A percentile compares a stretch with the other conserved stretches of the same genome.
phyloP scores from a whole-genome alignment of 2,329 filamentous ascomycete genomes.

The Xylaria sp. region DNA sequence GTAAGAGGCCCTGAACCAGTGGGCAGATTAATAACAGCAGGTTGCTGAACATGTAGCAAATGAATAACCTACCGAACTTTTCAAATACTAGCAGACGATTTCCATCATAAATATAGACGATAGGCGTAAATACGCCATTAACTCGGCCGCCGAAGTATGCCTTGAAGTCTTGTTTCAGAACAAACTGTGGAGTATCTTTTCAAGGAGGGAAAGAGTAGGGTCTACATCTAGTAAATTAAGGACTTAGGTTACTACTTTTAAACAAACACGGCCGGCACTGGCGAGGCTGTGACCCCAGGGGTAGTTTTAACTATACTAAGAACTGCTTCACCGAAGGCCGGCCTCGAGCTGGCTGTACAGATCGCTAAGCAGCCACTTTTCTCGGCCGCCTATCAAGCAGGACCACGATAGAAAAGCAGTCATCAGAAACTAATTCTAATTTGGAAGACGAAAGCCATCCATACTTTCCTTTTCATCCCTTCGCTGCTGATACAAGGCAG shows the following conservation, averaged over 20 bases:
- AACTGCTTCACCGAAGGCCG: conserved; percentile 8
- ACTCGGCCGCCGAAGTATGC: neutral
- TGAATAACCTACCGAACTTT: neutral
- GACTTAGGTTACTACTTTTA: neutral
- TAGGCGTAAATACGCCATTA: neutral
- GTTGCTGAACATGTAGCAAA: neutral
- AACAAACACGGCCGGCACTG: neutral
- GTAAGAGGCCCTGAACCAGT: neutral
- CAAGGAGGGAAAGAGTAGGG: neutral
- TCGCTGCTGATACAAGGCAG: neutral
- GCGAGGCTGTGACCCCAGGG: conserved; percentile 10
- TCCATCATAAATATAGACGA: conserved; percentile 6
- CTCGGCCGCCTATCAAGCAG: neutral
- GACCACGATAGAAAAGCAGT: neutral
- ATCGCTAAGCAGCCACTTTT: neutral
- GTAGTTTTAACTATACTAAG: neutral
- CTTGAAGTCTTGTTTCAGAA: conserved; percentile 10
- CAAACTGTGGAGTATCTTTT: neutral
- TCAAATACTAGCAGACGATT: neutral
- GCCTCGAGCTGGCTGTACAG: too few species aligned
- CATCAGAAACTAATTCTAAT: conserved; percentile 5
- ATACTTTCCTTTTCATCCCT: neutral
- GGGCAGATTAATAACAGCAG: neutral
- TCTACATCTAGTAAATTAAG: neutral
- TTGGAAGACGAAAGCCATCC: neutral